These are phyloP conservation scores for Juglanconis sp. DNA, from an alignment of 2,329 filamentous ascomycete species.

Conservation along the genomic window DNA sequence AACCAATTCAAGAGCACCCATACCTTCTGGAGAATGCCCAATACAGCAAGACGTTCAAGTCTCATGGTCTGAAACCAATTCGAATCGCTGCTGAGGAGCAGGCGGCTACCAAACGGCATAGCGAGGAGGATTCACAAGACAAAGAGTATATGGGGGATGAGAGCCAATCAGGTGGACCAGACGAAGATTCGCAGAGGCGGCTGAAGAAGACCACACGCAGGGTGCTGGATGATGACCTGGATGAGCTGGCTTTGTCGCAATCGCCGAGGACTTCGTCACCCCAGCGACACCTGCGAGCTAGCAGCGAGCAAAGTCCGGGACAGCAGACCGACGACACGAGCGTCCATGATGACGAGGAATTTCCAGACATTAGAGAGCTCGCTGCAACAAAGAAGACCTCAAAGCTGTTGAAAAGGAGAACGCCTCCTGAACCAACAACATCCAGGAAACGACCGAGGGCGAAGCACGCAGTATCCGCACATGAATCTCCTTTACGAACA, in stretches of 20 bases:
- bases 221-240: slow-evolving; percentile 19
- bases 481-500: neutral
- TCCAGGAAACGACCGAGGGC: slow-evolving; percentile 24
- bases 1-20: slow-evolving; percentile 59
- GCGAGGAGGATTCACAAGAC: slow-evolving; percentile 39
- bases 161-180: slow-evolving; percentile 36
- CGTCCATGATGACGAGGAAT: slow-evolving; percentile 29
- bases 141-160: slow-evolving; percentile 48
- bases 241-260: slow-evolving; percentile 28
- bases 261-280: slow-evolving; percentile 27
- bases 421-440: slow-evolving; percentile 20
- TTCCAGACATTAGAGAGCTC: slow-evolving; percentile 26
- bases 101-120: slow-evolving; percentile 24
- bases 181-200: slow-evolving; percentile 23
- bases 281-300: slow-evolving; percentile 20
- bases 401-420: slow-evolving; percentile 21
- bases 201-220: slow-evolving; percentile 35
- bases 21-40: slow-evolving; percentile 55
- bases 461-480: neutral
- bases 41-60: slow-evolving; percentile 51
- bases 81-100: slow-evolving; percentile 34
- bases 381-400: slow-evolving; percentile 17
- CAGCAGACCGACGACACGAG: slow-evolving; percentile 31
- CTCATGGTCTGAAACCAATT: slow-evolving; percentile 53
- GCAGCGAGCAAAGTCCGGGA: slow-evolving; percentile 27